These are phyloP conservation scores for Cyclotella sp. DNA, from an alignment of 108 stramenopile genomes.

Conservation along the genomic window DNA sequence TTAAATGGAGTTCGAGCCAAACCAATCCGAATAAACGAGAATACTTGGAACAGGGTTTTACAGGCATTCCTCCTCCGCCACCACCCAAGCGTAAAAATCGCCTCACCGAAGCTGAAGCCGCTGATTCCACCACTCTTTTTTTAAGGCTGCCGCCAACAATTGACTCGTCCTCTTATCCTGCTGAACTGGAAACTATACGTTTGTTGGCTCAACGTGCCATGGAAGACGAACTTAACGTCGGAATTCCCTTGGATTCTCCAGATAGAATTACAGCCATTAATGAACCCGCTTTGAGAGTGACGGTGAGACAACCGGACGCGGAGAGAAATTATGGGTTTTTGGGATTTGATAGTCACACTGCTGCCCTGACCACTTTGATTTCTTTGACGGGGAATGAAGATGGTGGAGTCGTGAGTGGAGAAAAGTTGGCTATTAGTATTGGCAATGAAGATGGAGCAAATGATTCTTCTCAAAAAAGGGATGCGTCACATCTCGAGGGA, in stretches of 20 bases:
- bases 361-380: conserved; percentile 83
- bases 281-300: conserved; percentile 84
- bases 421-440: conserved; percentile 24
- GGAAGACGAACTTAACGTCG: conserved; percentile 79
- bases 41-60: conserved; percentile 15
- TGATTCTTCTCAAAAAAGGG: conserved; percentile 3
- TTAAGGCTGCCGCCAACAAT: conserved; percentile 64
- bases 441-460: conserved; percentile 8
- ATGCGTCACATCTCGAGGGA: conserved; percentile 48
- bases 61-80: conserved; percentile 40
- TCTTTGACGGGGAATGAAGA: conserved; percentile 84
- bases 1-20: conserved; percentile 79
- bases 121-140: conserved; percentile 79
- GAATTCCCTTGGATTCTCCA: conserved; percentile 52
- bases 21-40: conserved; percentile 12
- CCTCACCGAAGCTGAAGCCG: conserved; percentile 77
- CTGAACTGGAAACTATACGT: conserved; percentile 54
- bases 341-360: conserved; percentile 88
- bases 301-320: conserved; percentile 46
- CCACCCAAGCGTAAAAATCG: conserved; percentile 50
- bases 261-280: conserved; percentile 75
- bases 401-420: conserved; percentile 62
- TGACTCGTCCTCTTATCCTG: conserved; percentile 32
- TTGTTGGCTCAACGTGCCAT: conserved; percentile 63
- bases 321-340: conserved; percentile 78